Base-by-base conservation (phyloP, 768 basidiomycete species). In the Podaxis sp. region DNA sequence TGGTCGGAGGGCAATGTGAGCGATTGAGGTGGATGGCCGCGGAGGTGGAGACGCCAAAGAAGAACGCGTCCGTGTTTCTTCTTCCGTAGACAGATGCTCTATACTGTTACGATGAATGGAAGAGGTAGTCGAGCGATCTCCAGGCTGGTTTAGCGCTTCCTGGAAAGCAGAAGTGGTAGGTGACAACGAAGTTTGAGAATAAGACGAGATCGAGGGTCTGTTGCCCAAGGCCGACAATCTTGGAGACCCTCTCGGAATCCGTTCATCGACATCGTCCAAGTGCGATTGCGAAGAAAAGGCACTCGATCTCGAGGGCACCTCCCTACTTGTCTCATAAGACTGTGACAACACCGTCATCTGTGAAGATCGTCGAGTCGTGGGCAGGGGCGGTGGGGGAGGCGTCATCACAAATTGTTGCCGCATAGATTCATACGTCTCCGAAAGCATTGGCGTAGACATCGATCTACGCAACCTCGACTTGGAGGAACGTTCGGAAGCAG, bases 161-260 rank as follows among this genome's bases (percentile, higher is more conserved):
- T 85, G 83, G 74, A 93, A 93, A n/a, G 88, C 89, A n/a, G 90
- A 91, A 5, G 81, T 85, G 3, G 90, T 89, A 1, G 90, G 91
- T 9, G 76, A 76, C 50, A 69, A 55, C 8, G 90, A 92, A 4
- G 83, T 79, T 65, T 86, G 85, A 9, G 88, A 87, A 70, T 88
- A 88, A 58, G 86, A 83, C 12, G 89, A 90, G 29, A 86, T 65
- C 19, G 89, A 89, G 3, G 77, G 82, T 43, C 87, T 79, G 65
- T 77, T 80, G 17, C 73, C 80, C 66, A 70, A 66, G 2, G 82
- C 71, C 24, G 87, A 87, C 51, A 85, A 65, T 19, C 83, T 78
- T 63, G 85, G 72, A 1, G 87, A 88, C 33, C 76, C 75, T 57
- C 85, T 75, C 2, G 64, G 70, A 25, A 72, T 71, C 33, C 78